Evolutionary conservation across 179 eudicot species (phyloP).

Genomic region (Silene vulgaris): DNA sequence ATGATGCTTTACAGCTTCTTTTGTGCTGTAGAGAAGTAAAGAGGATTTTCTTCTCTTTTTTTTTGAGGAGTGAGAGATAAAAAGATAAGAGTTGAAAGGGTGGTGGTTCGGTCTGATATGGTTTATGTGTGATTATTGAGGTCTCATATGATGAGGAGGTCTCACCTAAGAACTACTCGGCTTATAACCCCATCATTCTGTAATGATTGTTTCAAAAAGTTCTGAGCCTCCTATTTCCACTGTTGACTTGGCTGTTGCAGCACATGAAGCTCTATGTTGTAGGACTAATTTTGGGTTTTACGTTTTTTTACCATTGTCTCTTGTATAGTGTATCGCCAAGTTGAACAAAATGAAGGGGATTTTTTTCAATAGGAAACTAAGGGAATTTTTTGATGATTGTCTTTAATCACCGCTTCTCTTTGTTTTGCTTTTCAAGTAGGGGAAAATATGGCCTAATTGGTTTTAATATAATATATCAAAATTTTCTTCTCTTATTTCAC

Average conservation of each 20-base stretch:
- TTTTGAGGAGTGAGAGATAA: no score
- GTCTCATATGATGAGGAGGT: no score
- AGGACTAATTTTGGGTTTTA: background rate
- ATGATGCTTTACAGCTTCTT: background rate
- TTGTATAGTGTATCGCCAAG: background rate
- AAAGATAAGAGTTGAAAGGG: no score
- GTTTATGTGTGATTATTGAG: no score
- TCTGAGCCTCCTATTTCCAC: no score
- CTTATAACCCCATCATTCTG: no score
- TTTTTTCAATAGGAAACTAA: background rate
- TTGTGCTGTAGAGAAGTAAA: background rate
- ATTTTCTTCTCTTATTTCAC: background rate
- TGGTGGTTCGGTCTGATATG: no score
- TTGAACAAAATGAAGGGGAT: background rate
- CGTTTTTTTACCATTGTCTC: background rate
- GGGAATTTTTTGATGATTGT: background rate
- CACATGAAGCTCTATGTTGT: background rate
- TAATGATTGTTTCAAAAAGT: no score
- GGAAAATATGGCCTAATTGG: background rate
- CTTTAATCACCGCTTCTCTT: background rate
- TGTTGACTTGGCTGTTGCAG: no score
- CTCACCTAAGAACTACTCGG: no score
- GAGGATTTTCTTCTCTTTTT: no score
- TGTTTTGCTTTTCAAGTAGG: background rate
- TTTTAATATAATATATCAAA: background rate